Percentiles rank a stretch among this genome's conserved stretches.
These are phyloP conservation scores for Clarkia xantiana DNA, from an alignment of 345 rosid genomes.

Conservation along the genomic window DNA sequence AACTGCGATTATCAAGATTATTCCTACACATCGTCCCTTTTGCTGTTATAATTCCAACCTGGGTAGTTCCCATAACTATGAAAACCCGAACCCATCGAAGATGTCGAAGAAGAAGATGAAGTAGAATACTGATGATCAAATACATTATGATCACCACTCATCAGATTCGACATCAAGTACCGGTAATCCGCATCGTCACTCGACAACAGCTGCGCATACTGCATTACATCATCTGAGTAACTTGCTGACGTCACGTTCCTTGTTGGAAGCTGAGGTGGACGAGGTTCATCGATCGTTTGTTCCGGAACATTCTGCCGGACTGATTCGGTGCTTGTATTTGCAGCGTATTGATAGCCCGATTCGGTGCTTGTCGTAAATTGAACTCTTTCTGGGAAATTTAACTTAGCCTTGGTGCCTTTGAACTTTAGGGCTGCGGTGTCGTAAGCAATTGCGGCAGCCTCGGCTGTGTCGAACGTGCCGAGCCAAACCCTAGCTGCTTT, in stretches of 20 bases:
- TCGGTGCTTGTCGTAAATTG: slow-evolving; percentile 12
- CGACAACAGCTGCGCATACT: slow-evolving; percentile 67
- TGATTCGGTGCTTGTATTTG: too few relatives aligned
- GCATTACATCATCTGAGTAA: slow-evolving; percentile 59
- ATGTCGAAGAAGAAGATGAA: slow-evolving; percentile 21
- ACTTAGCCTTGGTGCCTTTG: slow-evolving; percentile 90
- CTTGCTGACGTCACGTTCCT: slow-evolving; percentile 15
- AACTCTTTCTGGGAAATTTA: slow-evolving; percentile 75
- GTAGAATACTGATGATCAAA: slow-evolving; percentile 12
- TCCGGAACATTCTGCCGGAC: not conserved
- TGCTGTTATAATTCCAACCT: slow-evolving; percentile 5
- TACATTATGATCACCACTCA: slow-evolving; percentile 14
- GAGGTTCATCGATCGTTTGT: not conserved
- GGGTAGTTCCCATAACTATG: slow-evolving; percentile 1
- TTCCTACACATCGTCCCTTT: not conserved
- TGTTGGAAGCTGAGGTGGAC: slow-evolving; percentile 12
- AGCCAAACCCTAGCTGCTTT: slow-evolving; percentile 89
- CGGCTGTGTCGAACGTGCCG: slow-evolving; percentile 84
- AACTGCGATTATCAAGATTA: too few relatives aligned
- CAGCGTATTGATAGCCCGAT: too few relatives aligned
- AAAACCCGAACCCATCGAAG: slow-evolving; percentile 19
- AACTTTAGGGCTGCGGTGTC: slow-evolving; percentile 85
- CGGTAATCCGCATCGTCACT: slow-evolving; percentile 51
- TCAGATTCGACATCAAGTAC: slow-evolving; percentile 43
- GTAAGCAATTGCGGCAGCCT: slow-evolving; percentile 86